Base-by-base conservation (phyloP, 257 asterid genomes). In the Oldenlandia corymbosa region DNA sequence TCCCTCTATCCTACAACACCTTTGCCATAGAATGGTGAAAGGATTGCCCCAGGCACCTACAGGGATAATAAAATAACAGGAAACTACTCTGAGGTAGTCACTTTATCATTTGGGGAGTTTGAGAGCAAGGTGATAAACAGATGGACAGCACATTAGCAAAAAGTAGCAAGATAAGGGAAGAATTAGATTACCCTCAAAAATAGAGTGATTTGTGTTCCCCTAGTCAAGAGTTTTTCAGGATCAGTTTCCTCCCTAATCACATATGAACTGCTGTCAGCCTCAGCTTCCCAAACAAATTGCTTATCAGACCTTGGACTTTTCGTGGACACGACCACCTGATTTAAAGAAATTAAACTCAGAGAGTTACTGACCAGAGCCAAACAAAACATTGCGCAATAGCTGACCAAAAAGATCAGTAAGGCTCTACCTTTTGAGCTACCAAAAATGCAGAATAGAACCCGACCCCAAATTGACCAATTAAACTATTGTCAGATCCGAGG, bases 401-500 rank as follows among this genome's bases (percentile, higher is more conserved):
- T 48, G 36, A 36, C 47, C 51, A 14, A 2, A 13, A 56, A 47
- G 26, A 56, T 12, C 7, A 1, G 61, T 23, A 43, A 28, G 1
- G 4, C 41, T 23, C 51, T 69, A 92, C 99, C 99, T 80, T 89
- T 32, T 93, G 84, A 71, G 99, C 85, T 68, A 93, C 97, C 73
- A 93, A 68, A 78, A 93, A 93, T 50, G 99, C 92, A 46, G 97
- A 93, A 72, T 93, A 93, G 79, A 93, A 93, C 17, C 99, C 99
- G 45, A 93, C 99, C 64, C 99, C 99, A 72, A 93, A 93, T 69
- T 93, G 99, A 65, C 99, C 99, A 73, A 93, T 93, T 87, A 93
- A 85, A 78, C 97, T 80, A 66, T 84, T 90, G 80, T 93, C 96
- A 26, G 86, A 71, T 30, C 96, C 97, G 34, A 80, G 59, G 31